phyloP scores from a whole-genome alignment of 2,329 filamentous ascomycete genomes.

The Verticillium klebahnii region DNA sequence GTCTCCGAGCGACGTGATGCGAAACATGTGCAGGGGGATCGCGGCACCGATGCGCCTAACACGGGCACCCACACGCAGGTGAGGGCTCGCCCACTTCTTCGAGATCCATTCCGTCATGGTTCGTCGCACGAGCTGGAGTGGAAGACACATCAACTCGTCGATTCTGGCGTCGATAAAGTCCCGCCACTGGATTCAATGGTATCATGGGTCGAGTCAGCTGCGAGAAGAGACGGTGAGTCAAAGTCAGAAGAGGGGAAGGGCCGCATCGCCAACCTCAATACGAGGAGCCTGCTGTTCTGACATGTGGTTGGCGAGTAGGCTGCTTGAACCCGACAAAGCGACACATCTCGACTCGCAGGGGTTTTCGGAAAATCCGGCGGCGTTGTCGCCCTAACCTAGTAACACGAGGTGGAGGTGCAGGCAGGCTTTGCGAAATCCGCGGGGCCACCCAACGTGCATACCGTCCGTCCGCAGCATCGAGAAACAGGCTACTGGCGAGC shows the following conservation, averaged over 20 bases:
- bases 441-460: not conserved
- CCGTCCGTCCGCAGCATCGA: not conserved
- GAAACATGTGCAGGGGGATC: too few relatives aligned
- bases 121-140: too few relatives aligned
- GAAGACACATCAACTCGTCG: too few relatives aligned
- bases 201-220: not conserved
- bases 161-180: not conserved
- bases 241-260: not conserved
- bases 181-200: not conserved
- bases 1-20: too few relatives aligned
- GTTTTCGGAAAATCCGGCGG: not conserved
- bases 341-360: not conserved
- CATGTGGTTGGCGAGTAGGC: not conserved
- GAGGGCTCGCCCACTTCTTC: too few relatives aligned
- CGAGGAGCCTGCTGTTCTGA: not conserved
- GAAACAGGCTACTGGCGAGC: not conserved
- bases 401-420: slow-evolving; percentile 1
- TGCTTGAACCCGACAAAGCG: too few relatives aligned
- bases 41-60: too few relatives aligned
- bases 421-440: not conserved
- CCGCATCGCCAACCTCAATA: not conserved
- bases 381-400: not conserved
- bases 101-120: too few relatives aligned
- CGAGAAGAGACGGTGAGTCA: not conserved
- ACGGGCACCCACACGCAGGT: too few relatives aligned